Evolutionary conservation across 2,329 filamentous ascomycete species (phyloP).

Genomic region (Cryphonectria naterciae): DNA sequence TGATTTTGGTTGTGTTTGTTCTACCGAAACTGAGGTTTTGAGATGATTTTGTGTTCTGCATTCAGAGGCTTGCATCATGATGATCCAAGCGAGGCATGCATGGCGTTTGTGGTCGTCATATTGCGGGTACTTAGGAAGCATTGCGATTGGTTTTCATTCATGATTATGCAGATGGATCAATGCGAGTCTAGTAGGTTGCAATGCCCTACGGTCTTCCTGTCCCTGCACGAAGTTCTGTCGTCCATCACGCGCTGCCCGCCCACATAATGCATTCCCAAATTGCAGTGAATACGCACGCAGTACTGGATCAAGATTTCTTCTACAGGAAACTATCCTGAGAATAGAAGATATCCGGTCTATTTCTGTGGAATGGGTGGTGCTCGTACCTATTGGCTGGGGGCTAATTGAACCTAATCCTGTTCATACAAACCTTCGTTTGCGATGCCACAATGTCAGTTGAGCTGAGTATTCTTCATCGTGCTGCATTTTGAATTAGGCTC

Average conservation of each 20-base stretch:
- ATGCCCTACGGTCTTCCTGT: background rate
- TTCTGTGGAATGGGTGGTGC: background rate
- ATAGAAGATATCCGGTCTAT: background rate
- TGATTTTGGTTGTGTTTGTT: conserved; percentile 81
- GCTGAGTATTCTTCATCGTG: background rate
- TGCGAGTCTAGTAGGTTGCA: background rate
- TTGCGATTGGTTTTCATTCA: background rate
- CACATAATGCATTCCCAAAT: background rate
- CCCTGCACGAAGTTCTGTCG: background rate
- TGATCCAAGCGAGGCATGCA: background rate
- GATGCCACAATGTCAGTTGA: background rate
- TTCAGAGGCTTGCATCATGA: background rate
- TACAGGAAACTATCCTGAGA: background rate
- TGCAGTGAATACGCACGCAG: background rate
- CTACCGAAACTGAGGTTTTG: conserved; percentile 87
- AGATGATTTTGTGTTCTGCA: conserved; percentile 28
- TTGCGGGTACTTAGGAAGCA: background rate
- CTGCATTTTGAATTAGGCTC: background rate
- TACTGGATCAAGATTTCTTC: background rate
- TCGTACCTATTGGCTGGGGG: background rate
- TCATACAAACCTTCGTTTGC: background rate
- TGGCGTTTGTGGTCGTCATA: background rate
- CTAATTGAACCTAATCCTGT: background rate
- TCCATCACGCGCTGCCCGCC: background rate
- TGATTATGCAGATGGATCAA: background rate